phyloP scores from a whole-genome alignment of 805 yeast genomes.

The Kodamaea laetipori region DNA sequence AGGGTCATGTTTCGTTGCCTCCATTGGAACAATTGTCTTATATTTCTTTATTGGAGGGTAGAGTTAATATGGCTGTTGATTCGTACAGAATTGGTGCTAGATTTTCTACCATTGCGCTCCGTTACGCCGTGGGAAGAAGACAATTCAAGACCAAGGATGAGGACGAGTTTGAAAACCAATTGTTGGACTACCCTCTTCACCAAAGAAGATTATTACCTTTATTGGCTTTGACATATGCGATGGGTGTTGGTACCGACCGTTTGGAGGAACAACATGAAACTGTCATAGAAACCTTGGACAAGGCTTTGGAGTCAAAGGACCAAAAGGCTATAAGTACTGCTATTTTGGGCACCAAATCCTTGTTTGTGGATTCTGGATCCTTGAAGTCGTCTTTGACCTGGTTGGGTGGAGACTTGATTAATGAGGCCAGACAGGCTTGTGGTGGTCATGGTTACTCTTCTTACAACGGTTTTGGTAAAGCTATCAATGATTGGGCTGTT shows the following conservation, averaged over 20 bases:
- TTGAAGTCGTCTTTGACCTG: conserved; percentile 48
- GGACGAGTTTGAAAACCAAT: conserved; percentile 38
- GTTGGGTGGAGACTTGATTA: conserved; percentile 45
- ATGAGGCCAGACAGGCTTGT: conserved; percentile 47
- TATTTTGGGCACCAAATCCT: conserved; percentile 41
- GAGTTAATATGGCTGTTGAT: conserved; percentile 48
- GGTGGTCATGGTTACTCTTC: conserved; percentile 52
- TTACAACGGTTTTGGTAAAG: conserved; percentile 48
- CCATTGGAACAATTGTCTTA: conserved; percentile 49
- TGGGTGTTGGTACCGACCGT: conserved; percentile 41
- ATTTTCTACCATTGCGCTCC: conserved; percentile 44
- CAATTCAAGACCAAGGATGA: conserved; percentile 41
- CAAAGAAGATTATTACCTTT: conserved; percentile 48
- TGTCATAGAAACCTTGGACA: conserved; percentile 37
- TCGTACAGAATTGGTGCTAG: conserved; percentile 46
- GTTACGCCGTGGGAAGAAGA: conserved; percentile 50
- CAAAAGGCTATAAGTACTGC: conserved; percentile 32
- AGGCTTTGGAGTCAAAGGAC: conserved; percentile 38
- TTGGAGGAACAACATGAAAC: conserved; percentile 36
- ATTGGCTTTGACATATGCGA: conserved; percentile 43
- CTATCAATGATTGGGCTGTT: conserved; percentile 48
- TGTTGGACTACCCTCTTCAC: conserved; percentile 47
- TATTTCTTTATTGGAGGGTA: conserved; percentile 46
- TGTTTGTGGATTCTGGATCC: conserved; percentile 48
- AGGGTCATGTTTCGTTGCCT: conserved; percentile 44